phyloP scores from a whole-genome alignment of 169 alveolate genomes.

The Plasmodium falciparum region DNA sequence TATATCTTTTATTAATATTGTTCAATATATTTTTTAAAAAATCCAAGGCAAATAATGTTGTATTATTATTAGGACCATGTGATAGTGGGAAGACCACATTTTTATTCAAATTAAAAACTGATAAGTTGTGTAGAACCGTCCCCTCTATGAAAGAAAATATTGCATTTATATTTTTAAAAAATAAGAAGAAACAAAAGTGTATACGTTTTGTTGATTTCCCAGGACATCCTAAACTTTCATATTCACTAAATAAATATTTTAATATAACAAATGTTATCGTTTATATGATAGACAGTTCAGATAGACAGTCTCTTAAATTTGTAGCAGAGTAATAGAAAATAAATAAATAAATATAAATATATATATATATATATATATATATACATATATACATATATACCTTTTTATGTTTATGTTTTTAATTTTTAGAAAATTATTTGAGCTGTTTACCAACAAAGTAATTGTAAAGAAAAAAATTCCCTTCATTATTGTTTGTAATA shows the following conservation, averaged over 20 bases:
- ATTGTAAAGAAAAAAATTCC: constrained; percentile 59
- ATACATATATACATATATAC: background rate
- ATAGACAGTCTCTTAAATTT: constrained; percentile 47
- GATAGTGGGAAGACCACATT: constrained; percentile 73
- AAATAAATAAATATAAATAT: background rate
- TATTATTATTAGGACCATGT: constrained; percentile 69
- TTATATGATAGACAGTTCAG: constrained; percentile 55
- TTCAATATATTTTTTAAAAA: constrained; percentile 33
- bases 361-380: background rate
- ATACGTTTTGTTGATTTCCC: constrained; percentile 69
- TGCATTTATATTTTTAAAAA: constrained; percentile 43
- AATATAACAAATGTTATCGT: constrained; percentile 38
- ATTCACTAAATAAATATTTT: constrained; percentile 28
- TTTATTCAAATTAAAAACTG: constrained; percentile 45
- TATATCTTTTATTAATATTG: constrained; percentile 35
- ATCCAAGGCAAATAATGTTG: constrained; percentile 33
- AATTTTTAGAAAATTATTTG: constrained; percentile 35
- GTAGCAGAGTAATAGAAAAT: constrained; percentile 55
- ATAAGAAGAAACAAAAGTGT: constrained; percentile 27
- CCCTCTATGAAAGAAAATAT: constrained; percentile 72
- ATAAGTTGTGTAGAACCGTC: constrained; percentile 54
- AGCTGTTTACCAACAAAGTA: constrained; percentile 41
- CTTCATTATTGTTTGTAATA: constrained; percentile 43
- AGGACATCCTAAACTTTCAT: constrained; percentile 56
- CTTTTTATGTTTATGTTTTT: background rate